phyloP scores from a whole-genome alignment of 164 flowering plant genomes.

The Liriodendron chinense region DNA sequence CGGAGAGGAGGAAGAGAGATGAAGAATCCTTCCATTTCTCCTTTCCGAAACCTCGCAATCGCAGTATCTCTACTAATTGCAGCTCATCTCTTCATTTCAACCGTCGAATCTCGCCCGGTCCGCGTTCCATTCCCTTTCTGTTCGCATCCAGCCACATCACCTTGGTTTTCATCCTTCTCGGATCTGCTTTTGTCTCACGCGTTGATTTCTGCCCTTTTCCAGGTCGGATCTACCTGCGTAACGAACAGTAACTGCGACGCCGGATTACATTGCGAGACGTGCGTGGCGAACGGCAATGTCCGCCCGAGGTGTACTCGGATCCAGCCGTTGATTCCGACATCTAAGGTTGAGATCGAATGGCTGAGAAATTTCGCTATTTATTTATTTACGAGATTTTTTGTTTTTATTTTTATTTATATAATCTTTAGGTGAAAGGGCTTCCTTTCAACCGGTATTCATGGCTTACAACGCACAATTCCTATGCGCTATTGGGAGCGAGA shows the following conservation, averaged over 20 bases:
- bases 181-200: background rate
- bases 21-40: background rate
- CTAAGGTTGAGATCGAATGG: slow-evolving; percentile 68
- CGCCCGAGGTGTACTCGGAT: slow-evolving; percentile 75
- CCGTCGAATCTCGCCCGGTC: slow-evolving; percentile 3
- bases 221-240: slow-evolving; percentile 64
- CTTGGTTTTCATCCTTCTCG: background rate
- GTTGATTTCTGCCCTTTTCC: background rate
- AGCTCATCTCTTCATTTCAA: background rate
- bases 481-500: slow-evolving; percentile 49
- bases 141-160: background rate
- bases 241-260: slow-evolving; percentile 50
- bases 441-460: slow-evolving; percentile 84
- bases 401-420: background rate
- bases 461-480: slow-evolving; percentile 92
- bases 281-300: slow-evolving; percentile 54
- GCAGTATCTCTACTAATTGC: background rate
- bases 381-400: background rate
- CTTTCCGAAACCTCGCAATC: background rate
- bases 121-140: background rate
- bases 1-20: background rate
- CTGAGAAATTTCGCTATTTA: slow-evolving; percentile 31
- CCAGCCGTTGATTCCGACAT: slow-evolving; percentile 52
- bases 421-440: slow-evolving; percentile 53
- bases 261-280: slow-evolving; percentile 83